Percentiles rank a stretch among this genome's conserved stretches.
These are phyloP conservation scores for Proliferodiscus dingleyae DNA, from an alignment of 2,329 filamentous ascomycete genomes.

Conservation along the genomic window DNA sequence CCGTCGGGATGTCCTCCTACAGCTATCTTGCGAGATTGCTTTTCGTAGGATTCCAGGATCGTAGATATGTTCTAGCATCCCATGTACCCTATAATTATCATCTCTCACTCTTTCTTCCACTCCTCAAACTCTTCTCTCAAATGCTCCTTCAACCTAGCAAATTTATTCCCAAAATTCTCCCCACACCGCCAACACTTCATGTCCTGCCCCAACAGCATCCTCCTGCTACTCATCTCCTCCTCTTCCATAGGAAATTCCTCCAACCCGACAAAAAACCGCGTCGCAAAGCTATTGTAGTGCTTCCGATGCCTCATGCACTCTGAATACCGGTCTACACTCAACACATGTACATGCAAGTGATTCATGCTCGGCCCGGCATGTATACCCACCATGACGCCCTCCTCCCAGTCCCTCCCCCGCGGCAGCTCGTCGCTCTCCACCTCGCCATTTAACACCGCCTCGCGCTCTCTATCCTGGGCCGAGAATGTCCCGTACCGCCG, in stretches of 20 bases:
- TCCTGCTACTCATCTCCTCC: constrained; percentile 61
- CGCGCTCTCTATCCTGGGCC: constrained; percentile 55
- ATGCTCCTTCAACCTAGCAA: constrained; percentile 71
- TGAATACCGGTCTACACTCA: constrained; percentile 75
- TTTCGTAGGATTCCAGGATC: too few relatives aligned
- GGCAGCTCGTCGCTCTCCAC: constrained; percentile 48
- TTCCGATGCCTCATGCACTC: constrained; percentile 69
- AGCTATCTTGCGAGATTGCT: too few relatives aligned
- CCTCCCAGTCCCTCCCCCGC: constrained; percentile 69
- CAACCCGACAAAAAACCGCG: constrained; percentile 74
- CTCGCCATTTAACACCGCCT: constrained; percentile 59
- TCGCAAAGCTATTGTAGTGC: constrained; percentile 90
- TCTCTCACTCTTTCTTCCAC: constrained; percentile 60
- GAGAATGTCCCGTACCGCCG: constrained; percentile 63
- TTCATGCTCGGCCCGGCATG: constrained; percentile 90
- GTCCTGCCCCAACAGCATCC: constrained; percentile 52
- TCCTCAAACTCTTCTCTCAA: constrained; percentile 66
- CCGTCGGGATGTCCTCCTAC: too few relatives aligned
- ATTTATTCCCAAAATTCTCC: constrained; percentile 66
- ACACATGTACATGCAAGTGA: constrained; percentile 84
- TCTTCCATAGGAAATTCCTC: constrained; percentile 71
- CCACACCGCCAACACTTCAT: constrained; percentile 84
- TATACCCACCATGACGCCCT: constrained; percentile 71
- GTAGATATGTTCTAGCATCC: too few relatives aligned
- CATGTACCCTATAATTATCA: background rate